phyloP scores from a whole-genome alignment of 257 asterid species.

The Solanum chmielewskii region DNA sequence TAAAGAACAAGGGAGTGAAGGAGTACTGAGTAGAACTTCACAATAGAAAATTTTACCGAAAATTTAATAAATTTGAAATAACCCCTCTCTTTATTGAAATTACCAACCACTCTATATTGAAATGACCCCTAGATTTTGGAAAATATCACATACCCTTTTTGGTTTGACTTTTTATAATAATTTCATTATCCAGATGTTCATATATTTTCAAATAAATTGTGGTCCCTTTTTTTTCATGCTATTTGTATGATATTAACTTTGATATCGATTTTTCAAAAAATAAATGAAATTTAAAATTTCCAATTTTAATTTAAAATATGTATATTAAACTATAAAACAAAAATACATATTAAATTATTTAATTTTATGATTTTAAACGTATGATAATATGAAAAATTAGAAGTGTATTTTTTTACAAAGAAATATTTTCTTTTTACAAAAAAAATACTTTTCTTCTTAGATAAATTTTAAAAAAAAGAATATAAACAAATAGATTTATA shows the following conservation, averaged over 20 bases:
- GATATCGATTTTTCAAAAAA: background rate
- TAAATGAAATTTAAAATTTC: background rate
- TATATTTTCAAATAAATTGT: background rate
- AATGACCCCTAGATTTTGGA: background rate
- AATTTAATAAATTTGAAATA: too few species aligned
- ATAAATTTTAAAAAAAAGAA: background rate
- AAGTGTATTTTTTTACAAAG: background rate
- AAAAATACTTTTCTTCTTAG: background rate
- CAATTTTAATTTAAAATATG: background rate
- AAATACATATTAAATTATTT: background rate
- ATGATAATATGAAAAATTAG: background rate
- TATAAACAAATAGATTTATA: background rate
- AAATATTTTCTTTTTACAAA: background rate
- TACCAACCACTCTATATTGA: too few species aligned
- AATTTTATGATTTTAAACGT: background rate
- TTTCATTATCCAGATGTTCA: background rate
- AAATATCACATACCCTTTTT: background rate
- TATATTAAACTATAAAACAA: too few species aligned
- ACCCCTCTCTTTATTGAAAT: too few species aligned
- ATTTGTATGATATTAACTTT: background rate
- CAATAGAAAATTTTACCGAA: too few species aligned
- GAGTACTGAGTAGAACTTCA: too few species aligned
- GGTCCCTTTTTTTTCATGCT: background rate
- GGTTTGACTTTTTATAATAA: background rate
- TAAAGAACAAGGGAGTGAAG: too few species aligned